Conservation (phyloP, 1,284 basidiomycete genomes). For the Trametes polyzona region DNA sequence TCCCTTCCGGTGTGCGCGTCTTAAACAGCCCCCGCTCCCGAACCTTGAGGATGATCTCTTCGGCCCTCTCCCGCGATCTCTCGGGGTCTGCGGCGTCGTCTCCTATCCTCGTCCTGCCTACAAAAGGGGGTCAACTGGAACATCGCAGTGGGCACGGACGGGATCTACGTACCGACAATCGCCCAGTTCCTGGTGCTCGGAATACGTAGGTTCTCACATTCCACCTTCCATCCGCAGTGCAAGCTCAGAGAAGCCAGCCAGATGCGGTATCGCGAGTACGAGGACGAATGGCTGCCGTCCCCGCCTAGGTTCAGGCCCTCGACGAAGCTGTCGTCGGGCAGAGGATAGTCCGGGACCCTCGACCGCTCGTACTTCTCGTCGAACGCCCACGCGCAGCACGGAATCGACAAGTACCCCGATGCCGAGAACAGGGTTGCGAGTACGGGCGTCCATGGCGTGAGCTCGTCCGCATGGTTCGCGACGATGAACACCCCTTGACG, state of each 20-base stretch:
- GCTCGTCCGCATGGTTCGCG: constrained; percentile 95
- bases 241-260: constrained; percentile 77
- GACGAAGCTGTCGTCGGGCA: constrained; percentile 45
- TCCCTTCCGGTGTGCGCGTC: constrained; percentile 72
- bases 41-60: constrained; percentile 53
- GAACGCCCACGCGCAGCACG: constrained; percentile 87
- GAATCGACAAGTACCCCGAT: constrained; percentile 86
- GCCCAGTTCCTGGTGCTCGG: constrained; percentile 95
- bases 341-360: constrained; percentile 40
- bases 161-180: constrained; percentile 67
- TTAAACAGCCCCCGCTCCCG: constrained; percentile 65
- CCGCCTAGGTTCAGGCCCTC: constrained; percentile 61
- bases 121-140: background rate
- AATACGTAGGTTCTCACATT: constrained; percentile 86
- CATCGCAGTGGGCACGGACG: background rate
- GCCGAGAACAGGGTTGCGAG: constrained; percentile 63
- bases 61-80: constrained; percentile 37
- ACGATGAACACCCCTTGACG: constrained; percentile 74
- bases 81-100: constrained; percentile 20
- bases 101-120: constrained; percentile 37
- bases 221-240: constrained; percentile 84
- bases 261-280: constrained; percentile 81
- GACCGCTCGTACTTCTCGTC: constrained; percentile 65
- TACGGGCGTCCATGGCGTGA: constrained; percentile 89
- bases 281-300: constrained; percentile 57